Evolutionary conservation across 768 basidiomycete species (phyloP).

Genomic region (Hericium coralloides): DNA sequence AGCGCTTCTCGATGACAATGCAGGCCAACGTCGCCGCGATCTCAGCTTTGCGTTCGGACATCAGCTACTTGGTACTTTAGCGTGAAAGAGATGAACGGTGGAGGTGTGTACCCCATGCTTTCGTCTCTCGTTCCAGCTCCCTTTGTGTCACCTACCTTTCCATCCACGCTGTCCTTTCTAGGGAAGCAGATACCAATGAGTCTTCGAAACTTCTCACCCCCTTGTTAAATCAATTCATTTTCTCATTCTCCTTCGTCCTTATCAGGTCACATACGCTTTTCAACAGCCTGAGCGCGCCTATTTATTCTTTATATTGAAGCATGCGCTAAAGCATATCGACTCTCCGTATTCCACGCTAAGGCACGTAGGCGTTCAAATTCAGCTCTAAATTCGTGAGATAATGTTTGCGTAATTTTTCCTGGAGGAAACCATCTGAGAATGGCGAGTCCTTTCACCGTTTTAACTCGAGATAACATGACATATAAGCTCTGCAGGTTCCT

Average conservation of each 20-base stretch:
- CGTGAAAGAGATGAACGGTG: slow-evolving; percentile 85
- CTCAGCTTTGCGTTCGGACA: slow-evolving; percentile 58
- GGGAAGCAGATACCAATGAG: too few species aligned
- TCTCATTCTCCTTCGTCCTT: too few species aligned
- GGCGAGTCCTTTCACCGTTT: not conserved
- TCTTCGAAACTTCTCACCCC: too few species aligned
- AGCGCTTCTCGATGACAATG: slow-evolving; percentile 65
- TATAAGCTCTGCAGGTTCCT: not conserved
- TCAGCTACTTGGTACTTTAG: slow-evolving; percentile 63
- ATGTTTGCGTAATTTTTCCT: not conserved
- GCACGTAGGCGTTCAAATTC: not conserved
- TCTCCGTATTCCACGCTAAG: too few species aligned
- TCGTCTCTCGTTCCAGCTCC: slow-evolving; percentile 47
- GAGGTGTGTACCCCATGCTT: slow-evolving; percentile 46
- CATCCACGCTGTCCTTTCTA: slow-evolving; percentile 20
- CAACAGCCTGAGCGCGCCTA: too few species aligned
- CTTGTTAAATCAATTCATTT: too few species aligned
- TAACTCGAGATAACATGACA: not conserved
- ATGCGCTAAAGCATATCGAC: too few species aligned
- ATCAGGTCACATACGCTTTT: too few species aligned
- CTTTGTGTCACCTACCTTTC: slow-evolving; percentile 29
- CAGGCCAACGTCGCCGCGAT: slow-evolving; percentile 83
- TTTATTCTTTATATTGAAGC: too few species aligned
- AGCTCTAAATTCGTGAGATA: not conserved
- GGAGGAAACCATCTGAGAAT: not conserved